Base-by-base conservation (phyloP, 441 rosid genomes). In the Eruca vesicaria region DNA sequence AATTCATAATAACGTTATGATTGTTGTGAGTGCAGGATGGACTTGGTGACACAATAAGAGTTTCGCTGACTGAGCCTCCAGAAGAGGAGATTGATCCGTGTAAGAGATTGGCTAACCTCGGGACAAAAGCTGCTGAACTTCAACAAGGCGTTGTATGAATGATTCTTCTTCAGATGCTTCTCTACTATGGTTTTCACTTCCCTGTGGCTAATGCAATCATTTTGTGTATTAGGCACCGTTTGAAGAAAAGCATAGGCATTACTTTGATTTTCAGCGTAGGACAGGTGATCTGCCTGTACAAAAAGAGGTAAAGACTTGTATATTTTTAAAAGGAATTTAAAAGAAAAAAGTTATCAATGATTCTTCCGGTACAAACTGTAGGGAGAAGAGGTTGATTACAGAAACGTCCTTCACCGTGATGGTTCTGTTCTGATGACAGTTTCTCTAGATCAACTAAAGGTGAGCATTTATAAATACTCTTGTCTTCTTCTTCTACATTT, bases 81-180 rank as follows among this genome's bases (percentile, higher is more conserved):
- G 98, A 92, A 81, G 89, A 90, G 77, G 99, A 95, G 85, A 95
- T 95, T 78, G 99, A 95, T 81, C 99, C 99, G 5, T 95, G 97
- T 86, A 83, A 81, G 81, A 83, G 91, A 83, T 81, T 92, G 85
- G 98, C 95, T 73, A 86, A 91, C 79, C 96, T 95, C 4, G 97
- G 99, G 48, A 91, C 76, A 80, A 90, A 80, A 84, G 97, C 97
- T 57, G 89, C 97, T 67, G 76, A 86, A 60, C 80, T 89, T 70
- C 95, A 88, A 83, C 86, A 88, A 86, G 99, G 99, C 79, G 99
- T 95, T 93, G 98, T 95, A 87, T 71, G 91, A 72, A 83, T 71
- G 86, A 68, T 77, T 84, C 66, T 67, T 59, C 33, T 53, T 45
- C 18, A 26, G 64, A 38, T 57, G 18, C 50, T 63, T 69, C 45